Percentiles rank a stretch among this genome's conserved stretches.
Conservation (phyloP, 1,284 basidiomycete species). For the Lentinus polychrous region DNA sequence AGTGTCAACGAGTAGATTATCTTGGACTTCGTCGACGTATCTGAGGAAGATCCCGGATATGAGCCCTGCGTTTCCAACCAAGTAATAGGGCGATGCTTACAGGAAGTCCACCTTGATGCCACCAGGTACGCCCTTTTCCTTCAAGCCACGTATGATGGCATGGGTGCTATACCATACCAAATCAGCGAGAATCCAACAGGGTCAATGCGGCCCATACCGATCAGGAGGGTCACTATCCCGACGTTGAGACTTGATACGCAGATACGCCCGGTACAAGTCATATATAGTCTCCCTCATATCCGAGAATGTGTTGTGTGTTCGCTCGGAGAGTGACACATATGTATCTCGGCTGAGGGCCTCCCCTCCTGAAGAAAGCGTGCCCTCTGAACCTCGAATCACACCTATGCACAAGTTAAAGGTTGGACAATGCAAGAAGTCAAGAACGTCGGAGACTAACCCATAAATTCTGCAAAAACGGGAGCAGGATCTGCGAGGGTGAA, state of each 20-base stretch:
- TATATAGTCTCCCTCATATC: constrained; percentile 38
- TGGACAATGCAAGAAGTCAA: neutral
- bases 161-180: constrained; percentile 37
- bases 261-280: constrained; percentile 43
- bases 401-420: constrained; percentile 26
- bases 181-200: constrained; percentile 26
- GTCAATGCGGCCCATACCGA: constrained; percentile 27
- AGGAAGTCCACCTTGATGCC: constrained; percentile 46
- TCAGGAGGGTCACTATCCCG: constrained; percentile 52
- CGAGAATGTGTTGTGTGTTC: constrained; percentile 41
- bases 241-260: constrained; percentile 34
- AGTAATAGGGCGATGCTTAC: constrained; percentile 27
- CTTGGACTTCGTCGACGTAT: constrained; percentile 70
- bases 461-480: constrained; percentile 52
- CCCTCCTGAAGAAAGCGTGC: constrained; percentile 25
- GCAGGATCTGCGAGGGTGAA: constrained; percentile 36
- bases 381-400: constrained; percentile 55
- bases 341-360: constrained; percentile 34
- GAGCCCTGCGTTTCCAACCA: neutral
- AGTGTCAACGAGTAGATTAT: constrained; percentile 62
- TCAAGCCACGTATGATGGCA: constrained; percentile 36
- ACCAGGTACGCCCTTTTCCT: constrained; percentile 25
- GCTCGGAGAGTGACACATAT: constrained; percentile 38
- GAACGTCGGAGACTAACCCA: constrained; percentile 33
- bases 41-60: constrained; percentile 28